A percentile compares a stretch with the other conserved stretches of the same genome.
Evolutionary conservation across 768 basidiomycete species (phyloP).

Genomic region (Strobilomyces echinocephalus): DNA sequence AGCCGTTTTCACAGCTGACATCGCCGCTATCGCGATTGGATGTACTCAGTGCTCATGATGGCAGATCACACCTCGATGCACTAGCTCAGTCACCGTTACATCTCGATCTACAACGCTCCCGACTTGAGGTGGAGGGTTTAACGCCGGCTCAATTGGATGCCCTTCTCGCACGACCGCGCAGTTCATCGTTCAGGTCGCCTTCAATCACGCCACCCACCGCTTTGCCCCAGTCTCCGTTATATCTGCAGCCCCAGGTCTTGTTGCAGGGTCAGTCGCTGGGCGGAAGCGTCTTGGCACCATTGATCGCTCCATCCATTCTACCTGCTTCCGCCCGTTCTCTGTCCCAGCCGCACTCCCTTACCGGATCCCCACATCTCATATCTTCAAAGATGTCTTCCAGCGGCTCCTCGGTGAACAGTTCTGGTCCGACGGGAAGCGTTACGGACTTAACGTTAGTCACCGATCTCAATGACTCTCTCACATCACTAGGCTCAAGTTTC

Average conservation of each 20-base stretch:
- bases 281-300: constrained; percentile 11
- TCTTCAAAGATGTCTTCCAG: constrained; percentile 23
- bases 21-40: constrained; percentile 23
- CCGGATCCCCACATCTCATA: constrained; percentile 24
- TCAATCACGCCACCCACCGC: constrained; percentile 15
- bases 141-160: constrained; percentile 27
- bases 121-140: constrained; percentile 24
- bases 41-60: constrained; percentile 23
- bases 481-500: constrained; percentile 24
- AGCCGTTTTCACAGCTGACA: constrained; percentile 20
- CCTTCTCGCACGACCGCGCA: constrained; percentile 20
- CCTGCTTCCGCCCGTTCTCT: constrained; percentile 20
- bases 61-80: constrained; percentile 19
- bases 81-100: constrained; percentile 22
- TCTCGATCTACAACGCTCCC: constrained; percentile 24
- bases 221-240: constrained; percentile 21
- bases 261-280: constrained; percentile 17
- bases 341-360: constrained; percentile 27
- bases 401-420: constrained; percentile 17
- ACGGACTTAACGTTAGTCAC: constrained; percentile 24
- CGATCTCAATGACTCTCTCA: constrained; percentile 24
- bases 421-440: constrained; percentile 9
- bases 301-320: constrained; percentile 20
- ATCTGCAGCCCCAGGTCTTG: constrained; percentile 12
- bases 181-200: constrained; percentile 25